These are phyloP conservation scores for Eurotiales sp. DNA, from an alignment of 2,329 filamentous ascomycete genomes.

Conservation along the genomic window DNA sequence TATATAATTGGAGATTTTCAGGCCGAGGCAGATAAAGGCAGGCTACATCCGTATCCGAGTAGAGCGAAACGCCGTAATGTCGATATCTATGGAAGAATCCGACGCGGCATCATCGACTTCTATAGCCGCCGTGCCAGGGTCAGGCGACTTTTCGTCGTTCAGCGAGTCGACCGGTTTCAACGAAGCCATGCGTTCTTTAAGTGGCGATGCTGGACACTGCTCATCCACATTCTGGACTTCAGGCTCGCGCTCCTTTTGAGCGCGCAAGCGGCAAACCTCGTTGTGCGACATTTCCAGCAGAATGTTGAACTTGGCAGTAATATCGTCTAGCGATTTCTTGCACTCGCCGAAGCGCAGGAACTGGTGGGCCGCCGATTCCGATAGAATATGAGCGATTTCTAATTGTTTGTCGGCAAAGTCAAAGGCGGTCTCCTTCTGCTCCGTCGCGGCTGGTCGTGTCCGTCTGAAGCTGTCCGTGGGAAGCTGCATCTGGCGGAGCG, in stretches of 20 bases:
- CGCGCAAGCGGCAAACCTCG: constrained; percentile 56
- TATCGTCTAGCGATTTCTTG: constrained; percentile 67
- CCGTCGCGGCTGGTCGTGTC: constrained; percentile 33
- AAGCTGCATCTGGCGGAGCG: constrained; percentile 2
- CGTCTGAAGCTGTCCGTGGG: constrained; percentile 1
- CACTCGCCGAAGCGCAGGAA: constrained; percentile 87
- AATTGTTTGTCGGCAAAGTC: constrained; percentile 74
- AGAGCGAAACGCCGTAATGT: constrained; percentile 33
- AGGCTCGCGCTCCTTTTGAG: constrained; percentile 44
- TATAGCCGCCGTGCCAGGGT: constrained; percentile 23
- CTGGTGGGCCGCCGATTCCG: constrained; percentile 83
- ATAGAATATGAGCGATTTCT: constrained; percentile 74
- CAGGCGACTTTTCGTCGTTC: constrained; percentile 20
- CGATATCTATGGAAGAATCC: constrained; percentile 32
- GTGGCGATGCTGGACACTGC: constrained; percentile 16
- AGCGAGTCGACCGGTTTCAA: constrained; percentile 3
- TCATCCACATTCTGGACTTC: constrained; percentile 22
- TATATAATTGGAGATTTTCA: too few species aligned
- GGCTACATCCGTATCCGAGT: constrained; percentile 21
- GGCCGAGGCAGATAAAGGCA: not conserved
- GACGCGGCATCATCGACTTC: constrained; percentile 35
- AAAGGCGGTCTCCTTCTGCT: constrained; percentile 59
- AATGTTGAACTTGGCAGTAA: constrained; percentile 61
- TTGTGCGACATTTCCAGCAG: constrained; percentile 59
- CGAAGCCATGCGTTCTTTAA: not conserved